Percentiles rank a stretch among this genome's conserved stretches.
These are phyloP conservation scores for Colletotrichum sp. DNA, from an alignment of 2,329 filamentous ascomycete genomes.

Conservation along the genomic window DNA sequence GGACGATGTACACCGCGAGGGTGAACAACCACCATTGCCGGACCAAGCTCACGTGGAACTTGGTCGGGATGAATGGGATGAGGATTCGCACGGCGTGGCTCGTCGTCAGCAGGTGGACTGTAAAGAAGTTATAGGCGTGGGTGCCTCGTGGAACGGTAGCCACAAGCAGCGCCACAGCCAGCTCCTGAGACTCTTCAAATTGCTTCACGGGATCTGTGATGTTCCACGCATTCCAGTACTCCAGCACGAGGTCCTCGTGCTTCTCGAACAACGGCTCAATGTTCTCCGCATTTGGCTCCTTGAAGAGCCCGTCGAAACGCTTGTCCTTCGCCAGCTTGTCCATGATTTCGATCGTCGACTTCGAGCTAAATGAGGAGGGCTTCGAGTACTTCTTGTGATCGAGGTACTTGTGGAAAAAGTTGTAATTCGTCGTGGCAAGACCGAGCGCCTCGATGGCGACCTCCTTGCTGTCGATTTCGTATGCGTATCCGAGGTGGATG, in stretches of 20 bases:
- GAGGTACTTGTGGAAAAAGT: conserved; percentile 69
- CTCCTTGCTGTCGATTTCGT: conserved; percentile 84
- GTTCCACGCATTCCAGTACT: conserved; percentile 92
- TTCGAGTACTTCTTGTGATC: conserved; percentile 76
- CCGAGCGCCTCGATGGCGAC: conserved; percentile 88
- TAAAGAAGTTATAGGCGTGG: conserved; percentile 80
- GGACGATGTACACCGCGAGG: conserved; percentile 77
- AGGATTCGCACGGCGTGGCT: conserved; percentile 90
- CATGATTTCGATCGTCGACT: conserved; percentile 74
- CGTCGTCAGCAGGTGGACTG: conserved; percentile 82
- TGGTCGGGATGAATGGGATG: conserved; percentile 75
- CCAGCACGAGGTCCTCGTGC: conserved; percentile 73
- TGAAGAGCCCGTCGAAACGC: conserved; percentile 71
- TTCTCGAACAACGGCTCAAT: conserved; percentile 71
- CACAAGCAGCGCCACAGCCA: conserved; percentile 66
- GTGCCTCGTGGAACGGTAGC: conserved; percentile 61
- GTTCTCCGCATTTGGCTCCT: conserved; percentile 63
- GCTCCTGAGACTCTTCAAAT: conserved; percentile 74
- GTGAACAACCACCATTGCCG: conserved; percentile 91
- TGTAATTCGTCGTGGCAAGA: conserved; percentile 64
- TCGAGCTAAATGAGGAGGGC: conserved; percentile 62
- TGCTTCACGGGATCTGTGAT: conserved; percentile 73
- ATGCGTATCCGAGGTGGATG: conserved; percentile 95
- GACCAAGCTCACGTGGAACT: conserved; percentile 76
- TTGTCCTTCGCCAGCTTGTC: conserved; percentile 71